Evolutionary conservation across 192 early-diverging fungal genomes (phyloP), one percentile per base, ranked within the genome.

Genomic region (Phlyctochytrium bullatum): DNA sequence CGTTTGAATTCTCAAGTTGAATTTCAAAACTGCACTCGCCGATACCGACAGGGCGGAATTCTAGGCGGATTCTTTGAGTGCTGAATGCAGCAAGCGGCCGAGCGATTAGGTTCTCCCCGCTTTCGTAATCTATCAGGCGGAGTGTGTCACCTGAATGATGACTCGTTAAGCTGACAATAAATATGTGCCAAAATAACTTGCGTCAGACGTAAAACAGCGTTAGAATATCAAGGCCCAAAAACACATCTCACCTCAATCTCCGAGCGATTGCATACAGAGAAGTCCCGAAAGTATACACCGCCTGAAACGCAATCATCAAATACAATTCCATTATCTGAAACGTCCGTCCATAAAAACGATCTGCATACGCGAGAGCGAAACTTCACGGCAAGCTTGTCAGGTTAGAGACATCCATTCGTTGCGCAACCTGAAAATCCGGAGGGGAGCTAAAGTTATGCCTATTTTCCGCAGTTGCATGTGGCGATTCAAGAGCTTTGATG

Each of bases 301-400:
- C 94, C 94, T 24, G 87, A 80, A 4, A 97, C 89, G 69, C 95
- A 98, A 70, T 97, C 94, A 62, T 98, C 93, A 74, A 98, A 93
- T 59, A 87, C 88, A 27, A 98, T 84, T 24, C 96, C 95, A 36
- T 90, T 93, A 51, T 94, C 92, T 2, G 89, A 88, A 73, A 96
- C 89, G 69, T 98, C 94, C 59, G 92, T 93, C 80, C 92, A 92
- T 17, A 98, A 78, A 28, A 94, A 86, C 6, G 93, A 94, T n/a
- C 82, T 83, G 73, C 97, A 97, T 30, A 92, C 90, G 16, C 89
- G 88, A 0, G 93, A 89, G 35, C 89, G 83, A 66, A 97, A 89
- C 36, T 92, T 90, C 33, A 92, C 78, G 0, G 80, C 85, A 20
- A 89, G 77, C 62, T 84, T 40, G 17, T 20, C 52, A 63, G 29